These are phyloP conservation scores for Porcisia hertigi DNA, from an alignment of 208 protist species.

Conservation along the genomic window DNA sequence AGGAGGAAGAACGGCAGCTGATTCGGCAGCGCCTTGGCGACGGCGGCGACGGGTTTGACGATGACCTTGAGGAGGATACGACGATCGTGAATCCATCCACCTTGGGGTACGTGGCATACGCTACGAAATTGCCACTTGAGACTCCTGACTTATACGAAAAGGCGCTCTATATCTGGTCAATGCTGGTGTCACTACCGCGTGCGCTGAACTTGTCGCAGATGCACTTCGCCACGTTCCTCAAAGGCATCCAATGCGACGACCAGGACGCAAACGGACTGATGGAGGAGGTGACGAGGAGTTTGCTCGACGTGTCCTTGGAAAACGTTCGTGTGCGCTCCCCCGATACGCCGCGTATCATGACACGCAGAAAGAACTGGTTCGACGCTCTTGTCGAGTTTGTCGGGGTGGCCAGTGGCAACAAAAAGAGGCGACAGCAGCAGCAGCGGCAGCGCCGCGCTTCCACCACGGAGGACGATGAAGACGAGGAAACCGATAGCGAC, in stretches of 20 bases:
- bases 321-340: constrained; percentile 46
- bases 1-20: constrained; percentile 64
- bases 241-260: constrained; percentile 59
- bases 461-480: constrained; percentile 14
- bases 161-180: constrained; percentile 78
- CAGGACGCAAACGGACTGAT: constrained; percentile 78
- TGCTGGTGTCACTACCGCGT: constrained; percentile 66
- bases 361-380: constrained; percentile 81
- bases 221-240: constrained; percentile 76
- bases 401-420: constrained; percentile 69
- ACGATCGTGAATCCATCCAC: constrained; percentile 43
- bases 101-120: constrained; percentile 62
- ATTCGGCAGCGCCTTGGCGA: constrained; percentile 54
- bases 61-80: constrained; percentile 47
- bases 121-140: constrained; percentile 37
- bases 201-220: constrained; percentile 76
- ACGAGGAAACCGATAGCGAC: constrained; percentile 6
- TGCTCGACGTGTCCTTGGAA: constrained; percentile 64
- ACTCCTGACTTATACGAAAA: constrained; percentile 56
- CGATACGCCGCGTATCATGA: constrained; percentile 49
- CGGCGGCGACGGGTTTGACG: constrained; percentile 32
- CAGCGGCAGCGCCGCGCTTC: constrained; percentile 25
- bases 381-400: constrained; percentile 79
- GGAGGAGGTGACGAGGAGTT: constrained; percentile 69
- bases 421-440: constrained; percentile 50